Evolutionary conservation across 106 monocot genomes (phyloP).

Genomic region (Allium fistulosum): DNA sequence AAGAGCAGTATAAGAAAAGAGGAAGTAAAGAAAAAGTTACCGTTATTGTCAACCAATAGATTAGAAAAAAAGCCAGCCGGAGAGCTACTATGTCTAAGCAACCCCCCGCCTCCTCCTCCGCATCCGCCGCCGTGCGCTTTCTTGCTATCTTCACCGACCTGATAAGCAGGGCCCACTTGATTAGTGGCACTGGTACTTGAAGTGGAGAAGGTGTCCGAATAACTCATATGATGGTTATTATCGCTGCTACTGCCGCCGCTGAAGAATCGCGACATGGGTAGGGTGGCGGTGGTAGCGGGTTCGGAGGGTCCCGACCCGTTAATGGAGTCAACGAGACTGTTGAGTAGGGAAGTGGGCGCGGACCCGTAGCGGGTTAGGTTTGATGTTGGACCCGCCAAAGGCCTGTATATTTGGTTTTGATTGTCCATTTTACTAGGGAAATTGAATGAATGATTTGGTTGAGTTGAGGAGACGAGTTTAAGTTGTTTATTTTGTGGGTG

Average conservation of each 20-base stretch:
- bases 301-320: neutral
- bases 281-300: too few species aligned
- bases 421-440: neutral
- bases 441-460: too few species aligned
- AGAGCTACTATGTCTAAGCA: conserved; percentile 61
- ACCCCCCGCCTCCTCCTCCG: conserved; percentile 1
- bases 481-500: too few species aligned
- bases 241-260: conserved; percentile 10
- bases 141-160: too few species aligned
- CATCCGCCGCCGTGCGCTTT: neutral
- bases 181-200: too few species aligned
- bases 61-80: conserved; percentile 65
- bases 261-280: conserved; percentile 17
- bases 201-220: too few species aligned
- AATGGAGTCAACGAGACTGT: conserved; percentile 37
- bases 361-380: conserved; percentile 51
- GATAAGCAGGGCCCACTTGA: too few species aligned
- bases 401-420: neutral
- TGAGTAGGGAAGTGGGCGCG: conserved; percentile 63
- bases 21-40: conserved; percentile 13
- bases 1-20: neutral
- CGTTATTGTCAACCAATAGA: conserved; percentile 35
- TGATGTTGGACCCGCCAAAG: neutral
- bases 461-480: too few species aligned
- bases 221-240: neutral